Evolutionary conservation across 495 filamentous ascomycete species (phyloP), one percentile per base, ranked within the genome.

Genomic region (Collariella sp.): DNA sequence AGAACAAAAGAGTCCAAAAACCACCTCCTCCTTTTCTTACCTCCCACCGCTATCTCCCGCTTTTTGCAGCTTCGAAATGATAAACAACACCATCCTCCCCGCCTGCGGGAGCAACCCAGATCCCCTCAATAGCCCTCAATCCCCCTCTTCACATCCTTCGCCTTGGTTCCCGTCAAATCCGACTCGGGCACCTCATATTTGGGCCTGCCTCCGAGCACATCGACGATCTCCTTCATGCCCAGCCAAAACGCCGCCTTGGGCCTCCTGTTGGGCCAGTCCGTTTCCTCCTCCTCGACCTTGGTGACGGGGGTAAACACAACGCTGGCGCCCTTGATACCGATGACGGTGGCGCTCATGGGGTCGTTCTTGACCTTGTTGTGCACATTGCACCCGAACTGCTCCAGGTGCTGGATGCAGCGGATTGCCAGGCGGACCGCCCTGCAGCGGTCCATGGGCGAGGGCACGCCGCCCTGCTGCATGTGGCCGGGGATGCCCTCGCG

Each of bases 391-490:
- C 81, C 83, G 57, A 82, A 94, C 24, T 73, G 70, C 70, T 99
- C 94, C 7, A 99, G 70, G 61, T 94, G 87, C 70, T 95, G 82
- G 59, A 97, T 83, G 64, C 87, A 91, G 66, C 86, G 87, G 63
- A 97, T 91, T 15, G 91, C 88, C 62, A 99, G 82, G 44, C 94
- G 81, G 10, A 96, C 83, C 2, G 94, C 93, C 52, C 94, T 84
- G 44, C 91, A 89, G 52, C 94, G 84, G 69, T 99, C 94, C 91
- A 97, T 96, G 5, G 91, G 83, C 1, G 88, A 91, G 0, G 94
- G 94, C 20, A 86, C 89, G 36, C 90, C 90, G 62, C 93, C 93
- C 70, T 98, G 91, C 68, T 96, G 93, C 61, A 96, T 93, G 70
- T 98, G 93, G 19, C 94, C 94, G 0, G 94, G 94, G 35, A 97